Base-by-base conservation (phyloP, 2,329 filamentous ascomycete species). In the Conoideocrella luteorostrata region DNA sequence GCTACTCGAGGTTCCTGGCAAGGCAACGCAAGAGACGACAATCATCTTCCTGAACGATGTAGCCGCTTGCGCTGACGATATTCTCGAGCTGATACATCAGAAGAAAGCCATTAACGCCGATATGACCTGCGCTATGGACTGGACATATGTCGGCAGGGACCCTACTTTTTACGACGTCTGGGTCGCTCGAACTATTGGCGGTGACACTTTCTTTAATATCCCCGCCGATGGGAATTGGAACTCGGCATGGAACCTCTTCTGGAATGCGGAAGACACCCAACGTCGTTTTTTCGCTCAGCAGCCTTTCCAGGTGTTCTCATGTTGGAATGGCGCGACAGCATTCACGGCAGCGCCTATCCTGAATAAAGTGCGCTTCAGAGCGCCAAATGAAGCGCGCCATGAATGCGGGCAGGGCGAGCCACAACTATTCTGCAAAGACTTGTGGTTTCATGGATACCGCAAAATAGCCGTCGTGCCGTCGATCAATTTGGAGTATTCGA, bases 91-190 rank as follows among this genome's bases (percentile, higher is more conserved):
- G 1, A 51, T 70, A 1, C 65, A 74, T 48, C 75, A 80, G 55
- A 68, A 65, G 21, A 50, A 46, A 5, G 50, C 49, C 3, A 71
- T 74, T 29, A 57, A 55, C 3, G 77, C 75, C 7, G 70, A 75
- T 52, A 78, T 78, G 71, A 71, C 69, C 0, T 82, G 77, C 51
- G 74, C 64, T 5, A 72, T 82, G 67, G 77, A 82, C 55, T 82
- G 77, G 75, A 69, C 64, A 0, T 70, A 69, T 39, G n/a, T 21
- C 10, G 34, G 13, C 34, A 2, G 12, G 10, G 18, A 39, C 11
- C 41, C 41, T 0, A 72, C 67, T 0, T 81, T 80, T 51, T 78
- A 79, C 53, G 75, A 80, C 47, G 65, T 77, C 3, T 80, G 75
- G 76, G 61, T 78, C 21, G 68, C 72, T 0, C 69, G 77, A 6